Evolutionary conservation across 345 rosid species (phyloP), one percentile per base, ranked within the genome.

Genomic region (Brassica napus): DNA sequence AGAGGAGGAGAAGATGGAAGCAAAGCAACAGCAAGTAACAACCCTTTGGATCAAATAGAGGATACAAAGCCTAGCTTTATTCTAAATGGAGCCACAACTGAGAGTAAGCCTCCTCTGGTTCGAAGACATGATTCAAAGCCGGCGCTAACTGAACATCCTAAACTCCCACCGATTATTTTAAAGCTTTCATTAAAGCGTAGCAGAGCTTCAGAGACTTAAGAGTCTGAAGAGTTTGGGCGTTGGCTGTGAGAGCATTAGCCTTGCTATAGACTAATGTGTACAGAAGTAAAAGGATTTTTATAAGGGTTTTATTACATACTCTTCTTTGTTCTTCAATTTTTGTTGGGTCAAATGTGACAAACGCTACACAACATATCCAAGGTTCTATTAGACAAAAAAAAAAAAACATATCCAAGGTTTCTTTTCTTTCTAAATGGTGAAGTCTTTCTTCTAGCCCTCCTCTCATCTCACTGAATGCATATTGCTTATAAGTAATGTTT

Each of bases 251-350:
- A 73, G 23, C 31, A 44, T 15, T 68, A 59, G 71, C 60, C 31
- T 80, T 80, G 76, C 68, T 69, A 57, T 63, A 70, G 79, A 69
- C 62, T 68, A 80, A 69, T 70, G 68, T 81, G 83, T 81, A 81
- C 23, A 75, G 54, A 75, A 65, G 58, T 57, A 59, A 74, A 32
- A 4, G 0, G 31, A 10, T 42, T 28, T 26, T 61, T 34, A 32
- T 49, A 64, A 8, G 65, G 21, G 28, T 74, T 70, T 54, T 44
- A 10, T 44, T 42, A 5, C 65, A 2, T 58, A 42, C 23, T 12
- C 30, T 54, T 75, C 15, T 60, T 61, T 15, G 60, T 55, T 74
- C 10, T 68, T 37, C 37, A 31, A 74, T 44, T 52, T 31, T 52
- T 49, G 21, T 10, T 11, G 68, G 28, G 37, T 72, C 42, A 26